These are phyloP conservation scores for Codiaeum variegatum DNA, from an alignment of 441 rosid genomes.

Conservation along the genomic window DNA sequence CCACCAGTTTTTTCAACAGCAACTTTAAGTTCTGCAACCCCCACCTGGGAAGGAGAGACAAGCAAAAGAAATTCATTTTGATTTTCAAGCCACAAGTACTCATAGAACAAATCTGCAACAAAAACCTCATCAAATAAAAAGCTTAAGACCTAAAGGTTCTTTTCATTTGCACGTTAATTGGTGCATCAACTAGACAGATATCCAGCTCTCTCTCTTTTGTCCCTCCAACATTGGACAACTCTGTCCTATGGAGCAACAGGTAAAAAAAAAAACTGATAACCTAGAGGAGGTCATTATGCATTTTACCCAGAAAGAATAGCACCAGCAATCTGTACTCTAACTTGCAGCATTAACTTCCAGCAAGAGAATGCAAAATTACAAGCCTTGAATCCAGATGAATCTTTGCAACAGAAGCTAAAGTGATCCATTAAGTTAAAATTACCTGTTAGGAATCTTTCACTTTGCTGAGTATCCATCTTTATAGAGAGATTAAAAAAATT, in stretches of 20 bases:
- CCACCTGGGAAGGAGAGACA: constrained; percentile 48
- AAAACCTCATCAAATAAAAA: background rate
- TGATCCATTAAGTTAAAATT: too few species aligned
- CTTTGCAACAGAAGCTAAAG: too few species aligned
- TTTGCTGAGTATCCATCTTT: too few species aligned
- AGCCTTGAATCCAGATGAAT: too few species aligned
- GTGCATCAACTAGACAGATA: background rate
- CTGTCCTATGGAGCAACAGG: background rate
- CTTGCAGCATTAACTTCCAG: background rate
- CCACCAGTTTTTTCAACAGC: constrained; percentile 95
- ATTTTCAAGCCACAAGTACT: constrained; percentile 5
- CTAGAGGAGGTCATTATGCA: background rate
- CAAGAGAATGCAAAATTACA: background rate
- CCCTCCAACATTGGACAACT: background rate
- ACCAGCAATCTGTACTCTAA: background rate
- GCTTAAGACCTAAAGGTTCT: background rate
- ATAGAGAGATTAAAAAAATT: background rate
- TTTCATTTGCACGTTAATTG: background rate
- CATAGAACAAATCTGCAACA: background rate
- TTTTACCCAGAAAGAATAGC: background rate
- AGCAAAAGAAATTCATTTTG: constrained; percentile 11
- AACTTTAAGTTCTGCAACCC: constrained; percentile 89
- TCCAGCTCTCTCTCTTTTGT: background rate
- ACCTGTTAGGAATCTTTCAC: too few species aligned
- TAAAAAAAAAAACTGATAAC: background rate